Conservation (phyloP, 371 early-diverging fungal species). For the Amoeboaphelidium protococcarum region DNA sequence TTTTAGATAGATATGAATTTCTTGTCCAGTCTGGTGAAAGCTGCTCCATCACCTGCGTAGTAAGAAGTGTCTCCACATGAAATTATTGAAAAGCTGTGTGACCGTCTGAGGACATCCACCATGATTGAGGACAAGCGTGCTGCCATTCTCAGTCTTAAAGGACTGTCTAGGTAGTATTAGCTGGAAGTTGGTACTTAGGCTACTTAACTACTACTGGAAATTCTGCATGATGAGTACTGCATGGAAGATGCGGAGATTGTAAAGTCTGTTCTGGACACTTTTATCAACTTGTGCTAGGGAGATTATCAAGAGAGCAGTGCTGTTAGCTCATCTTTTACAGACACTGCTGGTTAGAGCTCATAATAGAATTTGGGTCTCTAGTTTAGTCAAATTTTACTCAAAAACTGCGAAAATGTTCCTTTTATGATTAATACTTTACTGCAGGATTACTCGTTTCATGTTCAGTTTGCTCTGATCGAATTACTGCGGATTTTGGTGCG, state of each 20-base stretch:
- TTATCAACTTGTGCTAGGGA: conserved; percentile 37
- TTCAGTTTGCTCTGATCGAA: conserved; percentile 62
- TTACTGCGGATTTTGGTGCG: conserved; percentile 39
- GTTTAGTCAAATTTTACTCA: neutral
- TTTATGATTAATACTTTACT: conserved; percentile 48
- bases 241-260: conserved; percentile 54
- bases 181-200: conserved; percentile 54
- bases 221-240: conserved; percentile 17
- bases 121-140: conserved; percentile 67
- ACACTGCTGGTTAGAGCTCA: neutral
- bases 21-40: too few species aligned
- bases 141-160: conserved; percentile 57
- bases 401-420: conserved; percentile 23
- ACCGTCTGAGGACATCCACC: conserved; percentile 51
- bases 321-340: neutral
- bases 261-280: conserved; percentile 54
- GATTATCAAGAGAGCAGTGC: conserved; percentile 5
- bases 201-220: conserved; percentile 36
- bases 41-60: too few species aligned
- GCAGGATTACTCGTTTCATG: conserved; percentile 71
- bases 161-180: conserved; percentile 49
- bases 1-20: too few species aligned
- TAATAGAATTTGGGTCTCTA: neutral
- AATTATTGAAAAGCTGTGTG: conserved; percentile 58
- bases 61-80: conserved; percentile 49